Conservation (phyloP, 179 eudicot species). For the Spergularia azorica region DNA sequence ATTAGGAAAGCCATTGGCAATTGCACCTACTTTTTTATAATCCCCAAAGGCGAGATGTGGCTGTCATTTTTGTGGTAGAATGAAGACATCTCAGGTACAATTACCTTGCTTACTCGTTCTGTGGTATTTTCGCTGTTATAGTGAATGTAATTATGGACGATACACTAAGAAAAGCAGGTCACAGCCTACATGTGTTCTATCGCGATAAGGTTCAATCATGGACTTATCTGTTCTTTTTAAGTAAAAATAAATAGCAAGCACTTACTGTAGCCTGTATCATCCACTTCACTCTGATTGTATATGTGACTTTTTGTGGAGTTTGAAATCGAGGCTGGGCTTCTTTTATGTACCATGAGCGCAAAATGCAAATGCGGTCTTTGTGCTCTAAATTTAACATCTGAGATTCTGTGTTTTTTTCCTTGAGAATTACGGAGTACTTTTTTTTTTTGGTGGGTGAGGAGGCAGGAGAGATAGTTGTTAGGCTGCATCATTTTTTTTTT, state of each 20-base stretch:
- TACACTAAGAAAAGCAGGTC: not conserved
- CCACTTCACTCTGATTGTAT: not conserved
- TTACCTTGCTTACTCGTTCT: constrained; percentile 2
- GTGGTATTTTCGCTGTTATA: not conserved
- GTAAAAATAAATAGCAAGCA: not conserved
- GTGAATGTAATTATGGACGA: not conserved
- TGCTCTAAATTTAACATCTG: not conserved
- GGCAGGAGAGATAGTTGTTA: not conserved
- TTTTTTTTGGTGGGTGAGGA: not conserved
- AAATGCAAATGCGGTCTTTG: not conserved
- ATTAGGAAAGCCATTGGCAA: not conserved
- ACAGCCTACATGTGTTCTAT: not conserved
- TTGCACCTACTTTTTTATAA: constrained; percentile 17
- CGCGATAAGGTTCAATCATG: not conserved
- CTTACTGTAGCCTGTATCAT: not conserved
- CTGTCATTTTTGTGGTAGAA: constrained; percentile 35
- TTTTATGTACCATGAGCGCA: not conserved
- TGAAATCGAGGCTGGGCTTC: not conserved
- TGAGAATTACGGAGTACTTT: not conserved
- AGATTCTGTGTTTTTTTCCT: not conserved
- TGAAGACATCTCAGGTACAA: constrained; percentile 55
- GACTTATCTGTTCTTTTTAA: not conserved
- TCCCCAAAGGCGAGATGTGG: constrained; percentile 35
- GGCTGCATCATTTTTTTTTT: not conserved
- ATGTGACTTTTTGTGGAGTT: not conserved